Base-by-base conservation (phyloP, 164 flowering plant genomes). In the Vitis amurensis region DNA sequence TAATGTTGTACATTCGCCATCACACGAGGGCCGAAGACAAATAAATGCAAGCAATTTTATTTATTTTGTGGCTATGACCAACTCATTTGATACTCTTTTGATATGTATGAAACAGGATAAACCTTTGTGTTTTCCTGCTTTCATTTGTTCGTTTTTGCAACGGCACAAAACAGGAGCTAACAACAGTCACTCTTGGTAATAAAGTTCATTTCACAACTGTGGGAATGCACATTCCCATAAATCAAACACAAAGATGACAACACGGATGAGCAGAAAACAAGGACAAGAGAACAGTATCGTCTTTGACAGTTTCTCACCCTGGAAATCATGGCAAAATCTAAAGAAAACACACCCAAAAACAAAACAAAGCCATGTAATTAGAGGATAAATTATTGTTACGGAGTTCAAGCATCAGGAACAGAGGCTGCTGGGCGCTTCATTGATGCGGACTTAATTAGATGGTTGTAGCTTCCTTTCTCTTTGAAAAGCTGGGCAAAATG, bases 391-490 rank as follows among this genome's bases (percentile, higher is more conserved):
- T 15, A 15, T 30, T 13, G 16, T 62, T 48, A 30, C 19, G 16
- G 30, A 31, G 37, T 37, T 83, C 77, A 85, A 62, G 84, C 77
- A 31, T 86, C 96, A 15, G 91, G 91, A 68, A 81, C 82, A 8
- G 88, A 68, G 47, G 90, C 71, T 0, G 88, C 78, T 9, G 87
- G 49, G 10, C 95, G 92, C 79, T 85, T 94, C 60, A 92, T 85
- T 3, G 97, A 87, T 52, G 97, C 97, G 50, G 87, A 90, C 73
- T 91, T 90, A 80, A 90, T 82, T 30, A 95, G 88, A 76, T 95
- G 99, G 77, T 89, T 90, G 83, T 95, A 95, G 86, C 93, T 93
- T 3, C 98, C 99, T 77, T 93, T 95, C 85, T 95, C 99, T 83
- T 90, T 91, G 84, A 95, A 95, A 57, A 95, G 93, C 78, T 95